These are phyloP conservation scores for Calonectria henricotiae DNA, from an alignment of 2,329 filamentous ascomycete species.

Conservation along the genomic window DNA sequence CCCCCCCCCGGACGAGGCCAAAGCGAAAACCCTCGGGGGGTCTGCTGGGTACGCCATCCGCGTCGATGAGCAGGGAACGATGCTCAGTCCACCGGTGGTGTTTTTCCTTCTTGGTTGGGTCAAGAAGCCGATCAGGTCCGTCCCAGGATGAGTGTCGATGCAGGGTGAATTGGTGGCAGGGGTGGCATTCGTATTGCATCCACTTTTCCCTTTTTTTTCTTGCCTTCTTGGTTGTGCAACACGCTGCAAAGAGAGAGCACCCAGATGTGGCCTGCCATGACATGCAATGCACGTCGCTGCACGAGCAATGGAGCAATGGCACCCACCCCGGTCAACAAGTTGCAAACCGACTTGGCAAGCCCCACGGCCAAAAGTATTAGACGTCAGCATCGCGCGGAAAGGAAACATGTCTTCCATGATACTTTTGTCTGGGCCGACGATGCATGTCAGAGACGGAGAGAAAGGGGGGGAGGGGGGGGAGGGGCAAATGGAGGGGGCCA, in stretches of 20 bases:
- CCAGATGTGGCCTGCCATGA: constrained; percentile 7
- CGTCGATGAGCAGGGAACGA: background rate
- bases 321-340: constrained; percentile 22
- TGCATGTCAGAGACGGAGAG: constrained; percentile 34
- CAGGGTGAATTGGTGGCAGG: constrained; percentile 32
- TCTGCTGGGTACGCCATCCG: constrained; percentile 8
- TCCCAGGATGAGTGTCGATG: constrained; percentile 31
- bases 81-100: constrained; percentile 17
- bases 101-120: constrained; percentile 17
- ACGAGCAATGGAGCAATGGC: constrained; percentile 18
- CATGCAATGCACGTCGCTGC: constrained; percentile 33
- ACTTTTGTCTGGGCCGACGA: constrained; percentile 2
- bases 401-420: constrained; percentile 27
- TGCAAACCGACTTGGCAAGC: constrained; percentile 28
- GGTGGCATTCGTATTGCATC: constrained; percentile 46
- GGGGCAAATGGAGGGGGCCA: background rate
- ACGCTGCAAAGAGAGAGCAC: constrained; percentile 35
- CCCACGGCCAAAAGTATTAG: constrained; percentile 18
- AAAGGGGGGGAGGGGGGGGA: too few relatives aligned
- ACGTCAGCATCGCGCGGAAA: constrained; percentile 27
- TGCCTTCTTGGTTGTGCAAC: constrained; percentile 29
- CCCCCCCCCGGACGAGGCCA: background rate
- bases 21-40: constrained; percentile 2
- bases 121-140: constrained; percentile 20
- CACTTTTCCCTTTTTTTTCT: constrained; percentile 26